A percentile compares a stretch with the other conserved stretches of the same genome.
phyloP scores from a whole-genome alignment of 257 asterid genomes.

The Solanum chiquidenum region DNA sequence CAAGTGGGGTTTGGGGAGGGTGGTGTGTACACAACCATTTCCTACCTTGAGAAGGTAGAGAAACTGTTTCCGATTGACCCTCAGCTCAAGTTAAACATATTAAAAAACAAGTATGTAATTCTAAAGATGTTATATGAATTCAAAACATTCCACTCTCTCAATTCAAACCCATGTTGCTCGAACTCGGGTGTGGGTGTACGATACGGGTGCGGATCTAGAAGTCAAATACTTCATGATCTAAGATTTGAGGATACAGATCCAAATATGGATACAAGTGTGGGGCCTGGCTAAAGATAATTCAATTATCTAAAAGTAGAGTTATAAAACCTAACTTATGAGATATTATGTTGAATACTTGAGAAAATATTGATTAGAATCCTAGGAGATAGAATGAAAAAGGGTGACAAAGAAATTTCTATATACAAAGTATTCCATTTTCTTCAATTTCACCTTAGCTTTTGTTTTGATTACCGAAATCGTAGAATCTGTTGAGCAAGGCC shows the following conservation, averaged over 20 bases:
- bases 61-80: background rate
- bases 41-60: background rate
- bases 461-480: background rate
- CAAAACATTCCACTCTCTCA: background rate
- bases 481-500: background rate
- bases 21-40: background rate
- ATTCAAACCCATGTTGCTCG: background rate
- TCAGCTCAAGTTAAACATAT: background rate
- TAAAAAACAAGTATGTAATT: background rate
- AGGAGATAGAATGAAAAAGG: background rate
- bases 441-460: background rate
- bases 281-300: background rate
- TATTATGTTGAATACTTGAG: background rate
- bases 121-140: background rate
- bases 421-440: background rate
- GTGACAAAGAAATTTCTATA: background rate
- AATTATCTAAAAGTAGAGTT: background rate
- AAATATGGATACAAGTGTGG: background rate
- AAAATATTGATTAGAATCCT: background rate
- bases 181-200: background rate
- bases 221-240: background rate
- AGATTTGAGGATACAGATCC: background rate
- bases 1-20: background rate
- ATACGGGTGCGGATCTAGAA: background rate
- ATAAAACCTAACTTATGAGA: background rate